These are phyloP conservation scores for Alopecurus myosuroides DNA, from an alignment of 176 grass and related monocot genomes.

Conservation along the genomic window DNA sequence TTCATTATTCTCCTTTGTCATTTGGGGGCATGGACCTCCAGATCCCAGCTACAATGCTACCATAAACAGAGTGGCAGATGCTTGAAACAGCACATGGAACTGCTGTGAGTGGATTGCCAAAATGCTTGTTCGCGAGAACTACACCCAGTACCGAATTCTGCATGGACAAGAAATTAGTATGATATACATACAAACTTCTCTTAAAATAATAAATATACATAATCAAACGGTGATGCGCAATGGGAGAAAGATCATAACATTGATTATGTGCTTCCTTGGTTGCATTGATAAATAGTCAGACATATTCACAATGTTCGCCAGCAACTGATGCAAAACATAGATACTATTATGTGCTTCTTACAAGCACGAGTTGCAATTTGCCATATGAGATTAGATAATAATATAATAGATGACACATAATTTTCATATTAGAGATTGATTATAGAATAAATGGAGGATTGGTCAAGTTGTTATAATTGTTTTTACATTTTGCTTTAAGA, in stretches of 20 bases:
- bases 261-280: not conserved
- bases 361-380: not conserved
- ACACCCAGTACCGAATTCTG: conserved; percentile 91
- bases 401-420: not conserved
- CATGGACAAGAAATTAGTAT: not conserved
- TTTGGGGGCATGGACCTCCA: conserved; percentile 63
- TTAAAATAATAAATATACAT: not conserved
- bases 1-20: conserved; percentile 29
- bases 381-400: not conserved
- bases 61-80: conserved; percentile 78
- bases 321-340: not conserved
- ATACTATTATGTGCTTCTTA: not conserved
- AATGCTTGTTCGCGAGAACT: conserved; percentile 78
- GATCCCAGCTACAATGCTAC: conserved; percentile 81
- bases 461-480: not conserved
- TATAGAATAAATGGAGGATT: not conserved
- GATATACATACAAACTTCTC: not conserved
- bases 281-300: not conserved
- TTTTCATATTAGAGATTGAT: not conserved
- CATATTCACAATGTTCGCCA: not conserved
- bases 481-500: not conserved
- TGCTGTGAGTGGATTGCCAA: conserved; percentile 73
- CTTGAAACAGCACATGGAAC: conserved; percentile 94
- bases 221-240: not conserved
- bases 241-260: not conserved